Conservation (phyloP, 1,284 basidiomycete species). For the Malassezia furfur region DNA sequence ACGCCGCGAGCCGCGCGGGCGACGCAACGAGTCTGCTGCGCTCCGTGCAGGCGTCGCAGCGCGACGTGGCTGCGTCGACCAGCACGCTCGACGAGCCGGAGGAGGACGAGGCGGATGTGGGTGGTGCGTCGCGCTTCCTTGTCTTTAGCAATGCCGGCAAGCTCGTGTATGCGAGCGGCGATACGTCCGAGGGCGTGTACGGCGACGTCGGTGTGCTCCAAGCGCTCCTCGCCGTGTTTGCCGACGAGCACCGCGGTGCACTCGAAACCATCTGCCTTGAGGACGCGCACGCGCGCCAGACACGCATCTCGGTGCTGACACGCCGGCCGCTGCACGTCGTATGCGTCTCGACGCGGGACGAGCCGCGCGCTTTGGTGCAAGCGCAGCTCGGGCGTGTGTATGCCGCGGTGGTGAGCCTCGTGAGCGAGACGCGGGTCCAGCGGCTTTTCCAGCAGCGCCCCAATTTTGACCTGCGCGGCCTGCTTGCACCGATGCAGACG, state of each 20-base stretch:
- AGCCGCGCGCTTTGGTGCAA: constrained; percentile 80
- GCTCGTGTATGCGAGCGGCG: constrained; percentile 19
- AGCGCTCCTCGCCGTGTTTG: constrained; percentile 67
- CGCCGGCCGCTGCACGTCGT: constrained; percentile 82
- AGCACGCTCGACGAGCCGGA: neutral
- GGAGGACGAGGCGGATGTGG: too few species aligned
- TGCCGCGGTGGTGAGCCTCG: constrained; percentile 78
- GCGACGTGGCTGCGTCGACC: neutral
- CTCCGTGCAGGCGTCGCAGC: neutral
- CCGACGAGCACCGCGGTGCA: constrained; percentile 33
- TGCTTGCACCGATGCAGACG: constrained; percentile 62
- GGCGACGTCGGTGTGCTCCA: constrained; percentile 85
- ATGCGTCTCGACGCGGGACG: constrained; percentile 79
- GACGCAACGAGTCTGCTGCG: neutral
- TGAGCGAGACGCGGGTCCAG: constrained; percentile 72
- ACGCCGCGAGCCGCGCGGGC: neutral
- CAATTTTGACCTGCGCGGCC: constrained; percentile 78
- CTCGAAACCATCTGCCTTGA: constrained; percentile 23
- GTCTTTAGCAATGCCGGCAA: constrained; percentile 12
- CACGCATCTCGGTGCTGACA: constrained; percentile 73
- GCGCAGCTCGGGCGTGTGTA: constrained; percentile 89
- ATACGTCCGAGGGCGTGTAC: constrained; percentile 50
- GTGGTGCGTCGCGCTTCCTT: neutral
- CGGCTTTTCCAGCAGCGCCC: constrained; percentile 75
- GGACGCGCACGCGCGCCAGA: constrained; percentile 37